Base-by-base conservation (phyloP, 2,329 filamentous ascomycete genomes). In the Hansfordia pulvinata region DNA sequence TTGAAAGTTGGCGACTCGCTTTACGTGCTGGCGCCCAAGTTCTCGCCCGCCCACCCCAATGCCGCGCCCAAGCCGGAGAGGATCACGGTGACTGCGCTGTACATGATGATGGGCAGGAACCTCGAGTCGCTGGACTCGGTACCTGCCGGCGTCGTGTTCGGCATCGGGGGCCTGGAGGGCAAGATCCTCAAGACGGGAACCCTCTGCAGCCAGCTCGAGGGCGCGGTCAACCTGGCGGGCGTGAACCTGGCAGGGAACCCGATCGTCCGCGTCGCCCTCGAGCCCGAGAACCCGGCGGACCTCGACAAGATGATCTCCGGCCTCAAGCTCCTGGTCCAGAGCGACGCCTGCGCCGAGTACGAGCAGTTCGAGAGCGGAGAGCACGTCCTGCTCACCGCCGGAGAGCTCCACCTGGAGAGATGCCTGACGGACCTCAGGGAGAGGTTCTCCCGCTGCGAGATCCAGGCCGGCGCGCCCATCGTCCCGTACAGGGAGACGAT, bases 111-210 rank as follows among this genome's bases (percentile, higher is more conserved):
- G 90, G 90, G 90, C 17, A 70, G 88, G 31, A 79, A 79, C 31
- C 60, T 98, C 4, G 88, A 96, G 45, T 68, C 77, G 2, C 67
- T 98, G 0, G 68, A 72, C 10, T 79, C 78, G 0, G 88, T 96
- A 0, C 88, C 88, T 5, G 88, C 90, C 1, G 90, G 90, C 22
- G 86, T 93, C 6, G 80, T 98, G 4, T 96, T 98, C 45, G 90
- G 90, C 14, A 90, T 98, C 29, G 84, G 78, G 17, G 90, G 90
- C 2, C 69, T 98, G 2, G 86, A 90, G 44, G 88, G 86, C 10
- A 78, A 88, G 34, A 78, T 98, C n/a, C 64, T 98, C 29, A 98
- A 98, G 50, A 92, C 85, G 2, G 90, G 86, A 9, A 98, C 90
- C 0, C 62, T 98, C 4, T 94, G 85, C 57, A 93, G 83, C 36